These are phyloP conservation scores for Emydomyces testavorans DNA, from an alignment of 2,329 filamentous ascomycete species.

Conservation along the genomic window DNA sequence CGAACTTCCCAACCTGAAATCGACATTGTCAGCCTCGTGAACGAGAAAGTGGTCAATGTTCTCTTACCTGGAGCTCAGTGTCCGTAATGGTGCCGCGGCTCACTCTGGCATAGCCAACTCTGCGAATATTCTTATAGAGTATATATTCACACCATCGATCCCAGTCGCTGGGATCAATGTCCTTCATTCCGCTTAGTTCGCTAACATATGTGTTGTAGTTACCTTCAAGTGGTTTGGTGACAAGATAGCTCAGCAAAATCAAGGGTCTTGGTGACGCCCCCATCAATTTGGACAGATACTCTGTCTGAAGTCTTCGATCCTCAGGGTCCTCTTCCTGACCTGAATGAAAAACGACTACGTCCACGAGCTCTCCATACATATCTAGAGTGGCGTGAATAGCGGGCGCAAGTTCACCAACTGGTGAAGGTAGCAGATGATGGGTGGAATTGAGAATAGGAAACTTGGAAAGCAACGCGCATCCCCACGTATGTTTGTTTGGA, in stretches of 20 bases:
- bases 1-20: slow-evolving; percentile 69
- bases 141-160: slow-evolving; percentile 99
- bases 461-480: slow-evolving; percentile 80
- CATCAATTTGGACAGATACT: slow-evolving; percentile 84
- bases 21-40: slow-evolving; percentile 14
- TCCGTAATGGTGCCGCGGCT: slow-evolving; percentile 88
- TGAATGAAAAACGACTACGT: slow-evolving; percentile 97
- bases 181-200: slow-evolving; percentile 76
- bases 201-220: slow-evolving; percentile 97
- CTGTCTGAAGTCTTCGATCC: slow-evolving; percentile 72
- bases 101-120: slow-evolving; percentile 80
- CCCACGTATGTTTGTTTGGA: slow-evolving; percentile 99
- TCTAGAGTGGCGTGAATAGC: slow-evolving; percentile 95
- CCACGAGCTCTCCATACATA: slow-evolving; percentile 77
- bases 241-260: slow-evolving; percentile 81
- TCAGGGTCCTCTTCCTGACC: slow-evolving; percentile 95
- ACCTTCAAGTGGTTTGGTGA: slow-evolving; percentile 77
- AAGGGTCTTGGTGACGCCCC: slow-evolving; percentile 65
- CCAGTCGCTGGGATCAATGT: slow-evolving; percentile 87
- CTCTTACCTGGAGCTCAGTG: slow-evolving; percentile 74
- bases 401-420: slow-evolving; percentile 86
- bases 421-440: slow-evolving; percentile 85
- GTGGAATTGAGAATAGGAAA: slow-evolving; percentile 97
- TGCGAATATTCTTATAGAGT: slow-evolving; percentile 75
- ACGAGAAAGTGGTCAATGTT: background rate